phyloP scores from a whole-genome alignment of 768 basidiomycete species.

The Amanita exitialis region DNA sequence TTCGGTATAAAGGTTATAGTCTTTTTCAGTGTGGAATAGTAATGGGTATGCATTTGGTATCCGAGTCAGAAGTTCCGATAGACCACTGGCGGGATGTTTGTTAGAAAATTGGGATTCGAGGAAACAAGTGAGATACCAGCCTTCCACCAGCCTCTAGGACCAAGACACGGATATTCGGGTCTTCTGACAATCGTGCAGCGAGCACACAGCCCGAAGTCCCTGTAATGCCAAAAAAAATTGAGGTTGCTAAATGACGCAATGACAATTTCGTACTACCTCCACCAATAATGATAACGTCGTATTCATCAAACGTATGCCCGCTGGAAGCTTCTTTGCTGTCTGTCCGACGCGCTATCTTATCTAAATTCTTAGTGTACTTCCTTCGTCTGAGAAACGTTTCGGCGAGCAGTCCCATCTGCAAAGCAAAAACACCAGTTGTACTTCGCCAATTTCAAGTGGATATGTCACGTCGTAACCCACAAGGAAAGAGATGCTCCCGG shows the following conservation, averaged over 20 bases:
- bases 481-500: not conserved
- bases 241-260: not conserved
- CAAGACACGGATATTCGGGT: constrained; percentile 38
- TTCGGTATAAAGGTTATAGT: constrained; percentile 43
- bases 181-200: constrained; percentile 47
- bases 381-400: constrained; percentile 12
- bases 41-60: constrained; percentile 29
- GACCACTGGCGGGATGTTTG: constrained; percentile 25
- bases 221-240: constrained; percentile 12
- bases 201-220: constrained; percentile 54
- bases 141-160: constrained; percentile 52
- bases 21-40: constrained; percentile 34
- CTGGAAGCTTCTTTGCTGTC: constrained; percentile 1
- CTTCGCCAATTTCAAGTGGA: not conserved
- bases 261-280: constrained; percentile 27
- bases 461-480: not conserved
- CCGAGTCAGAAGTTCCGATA: constrained; percentile 24
- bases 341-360: constrained; percentile 11
- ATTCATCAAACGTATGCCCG: constrained; percentile 18
- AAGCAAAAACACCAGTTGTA: not conserved
- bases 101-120: not conserved
- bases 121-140: constrained; percentile 18
- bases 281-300: constrained; percentile 43
- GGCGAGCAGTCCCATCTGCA: constrained; percentile 15
- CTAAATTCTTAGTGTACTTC: constrained; percentile 15